Base-by-base conservation (phyloP, 306 rosid species). In the Rosa multiflora region DNA sequence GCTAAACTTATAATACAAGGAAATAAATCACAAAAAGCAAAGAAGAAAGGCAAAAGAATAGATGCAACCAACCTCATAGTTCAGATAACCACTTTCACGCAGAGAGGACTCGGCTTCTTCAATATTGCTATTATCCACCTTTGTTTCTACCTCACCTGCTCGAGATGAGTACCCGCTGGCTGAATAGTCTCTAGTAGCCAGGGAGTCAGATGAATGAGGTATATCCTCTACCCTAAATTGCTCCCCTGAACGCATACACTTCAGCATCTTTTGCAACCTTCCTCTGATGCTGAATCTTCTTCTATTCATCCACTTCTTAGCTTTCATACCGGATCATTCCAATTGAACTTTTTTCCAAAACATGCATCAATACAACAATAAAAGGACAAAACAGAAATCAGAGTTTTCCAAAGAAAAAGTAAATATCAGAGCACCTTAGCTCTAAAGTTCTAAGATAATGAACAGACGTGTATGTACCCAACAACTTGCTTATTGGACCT, bases 51-150 rank as follows among this genome's bases (percentile, higher is more conserved):
- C 42, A 70, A 69, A 70, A 79, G 62, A 39, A 47, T 51, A 10
- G 48, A 43, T 35, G 46, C 42, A 80, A 80, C 91, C 29, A 7
- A 94, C 98, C 98, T 94, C 98, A 66, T 92, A 92, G 87, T 94
- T 92, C 20, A 94, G 87, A 74, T 89, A 94, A 77, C 98, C 98
- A 73, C 97, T 92, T 85, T 92, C 97, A 42, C 98, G 97, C 69
- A 94, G 93, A 82, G 98, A 90, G 0, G 91, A 88, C 62, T 92
- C 98, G 10, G 97, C 98, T 84, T 94, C 98, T 87, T 92, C 98
- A 82, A 94, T 92, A 83, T 92, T 94, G 86, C 86, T 86, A 78
- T 88, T 90, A 62, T 94, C 93, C 51, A 87, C 58, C 85, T 88
- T 92, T n/a, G 86, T 39, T 15, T 92, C 98, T 8, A 39, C 73